These are phyloP conservation scores for Dothistroma pini DNA, from an alignment of 2,329 filamentous ascomycete genomes.

Conservation along the genomic window DNA sequence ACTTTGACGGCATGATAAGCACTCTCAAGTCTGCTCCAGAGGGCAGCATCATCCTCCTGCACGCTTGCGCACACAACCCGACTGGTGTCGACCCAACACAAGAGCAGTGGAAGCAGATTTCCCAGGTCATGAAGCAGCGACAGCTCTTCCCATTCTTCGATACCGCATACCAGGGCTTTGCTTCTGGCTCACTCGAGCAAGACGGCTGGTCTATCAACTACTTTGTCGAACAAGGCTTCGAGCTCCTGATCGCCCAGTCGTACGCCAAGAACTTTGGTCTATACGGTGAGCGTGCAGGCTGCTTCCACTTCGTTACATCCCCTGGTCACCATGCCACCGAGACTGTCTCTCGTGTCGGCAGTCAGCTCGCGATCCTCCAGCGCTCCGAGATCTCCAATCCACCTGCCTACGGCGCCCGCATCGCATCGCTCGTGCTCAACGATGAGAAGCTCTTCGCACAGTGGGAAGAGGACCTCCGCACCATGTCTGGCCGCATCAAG, in stretches of 20 bases:
- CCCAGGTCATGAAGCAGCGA: conserved; percentile 68
- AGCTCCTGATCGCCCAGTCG: conserved; percentile 51
- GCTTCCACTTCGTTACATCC: conserved; percentile 87
- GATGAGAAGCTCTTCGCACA: conserved; percentile 75
- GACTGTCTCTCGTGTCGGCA: conserved; percentile 64
- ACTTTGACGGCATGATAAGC: conserved; percentile 82
- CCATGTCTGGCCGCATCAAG: conserved; percentile 94
- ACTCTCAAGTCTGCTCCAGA: conserved; percentile 68
- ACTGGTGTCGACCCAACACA: conserved; percentile 93
- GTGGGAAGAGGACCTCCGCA: conserved; percentile 88
- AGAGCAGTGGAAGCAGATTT: conserved; percentile 92
- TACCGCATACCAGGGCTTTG: conserved; percentile 96
- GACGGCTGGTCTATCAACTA: conserved; percentile 92
- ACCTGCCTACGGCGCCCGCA: conserved; percentile 87
- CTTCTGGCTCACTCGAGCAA: conserved; percentile 77
- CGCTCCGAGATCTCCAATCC: conserved; percentile 97
- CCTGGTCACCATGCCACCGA: conserved; percentile 64
- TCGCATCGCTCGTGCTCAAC: conserved; percentile 81
- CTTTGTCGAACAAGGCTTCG: conserved; percentile 90
- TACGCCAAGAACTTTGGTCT: conserved; percentile 66
- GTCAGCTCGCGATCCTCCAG: conserved; percentile 89
- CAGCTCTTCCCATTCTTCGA: conserved; percentile 98
- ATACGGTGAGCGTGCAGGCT: conserved; percentile 93
- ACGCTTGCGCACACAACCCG: conserved; percentile 96
- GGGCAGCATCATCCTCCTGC: conserved; percentile 81